These are phyloP conservation scores for Perkinsus marinus DNA, from an alignment of 169 alveolate species.

Conservation along the genomic window DNA sequence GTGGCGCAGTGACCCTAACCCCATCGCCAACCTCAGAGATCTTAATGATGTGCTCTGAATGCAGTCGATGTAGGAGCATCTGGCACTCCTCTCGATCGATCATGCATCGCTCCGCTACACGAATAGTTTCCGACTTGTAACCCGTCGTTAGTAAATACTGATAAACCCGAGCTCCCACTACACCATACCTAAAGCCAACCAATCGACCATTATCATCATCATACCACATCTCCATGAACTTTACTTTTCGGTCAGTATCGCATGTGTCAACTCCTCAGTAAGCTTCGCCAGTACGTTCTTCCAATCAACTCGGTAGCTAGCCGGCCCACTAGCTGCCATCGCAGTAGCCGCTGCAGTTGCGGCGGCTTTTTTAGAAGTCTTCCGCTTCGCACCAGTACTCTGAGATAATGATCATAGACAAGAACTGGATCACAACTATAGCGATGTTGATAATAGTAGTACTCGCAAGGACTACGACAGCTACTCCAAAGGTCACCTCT, in stretches of 20 bases:
- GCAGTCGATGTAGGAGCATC: background rate
- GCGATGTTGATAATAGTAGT: too few species aligned
- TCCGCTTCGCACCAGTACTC: background rate
- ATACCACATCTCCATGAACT: too few species aligned
- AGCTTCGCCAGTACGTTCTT: background rate
- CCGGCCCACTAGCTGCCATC: background rate
- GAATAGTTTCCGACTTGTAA: background rate
- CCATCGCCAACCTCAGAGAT: background rate
- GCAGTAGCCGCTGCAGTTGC: background rate
- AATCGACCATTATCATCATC: background rate
- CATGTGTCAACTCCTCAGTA: background rate
- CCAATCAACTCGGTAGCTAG: background rate
- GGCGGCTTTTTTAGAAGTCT: background rate
- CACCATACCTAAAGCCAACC: background rate
- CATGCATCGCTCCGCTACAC: background rate
- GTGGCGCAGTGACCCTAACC: background rate
- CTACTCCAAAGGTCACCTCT: too few species aligned
- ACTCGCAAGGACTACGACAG: too few species aligned
- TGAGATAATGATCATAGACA: too few species aligned
- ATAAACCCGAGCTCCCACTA: background rate
- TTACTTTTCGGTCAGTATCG: background rate
- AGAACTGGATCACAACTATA: too few species aligned
- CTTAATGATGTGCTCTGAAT: background rate
- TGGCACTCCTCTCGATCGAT: background rate
- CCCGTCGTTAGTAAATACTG: background rate